Percentiles rank a stretch among this genome's conserved stretches.
These are phyloP conservation scores for Mortierella sp. DNA, from an alignment of 371 early-diverging fungal species.

Conservation along the genomic window DNA sequence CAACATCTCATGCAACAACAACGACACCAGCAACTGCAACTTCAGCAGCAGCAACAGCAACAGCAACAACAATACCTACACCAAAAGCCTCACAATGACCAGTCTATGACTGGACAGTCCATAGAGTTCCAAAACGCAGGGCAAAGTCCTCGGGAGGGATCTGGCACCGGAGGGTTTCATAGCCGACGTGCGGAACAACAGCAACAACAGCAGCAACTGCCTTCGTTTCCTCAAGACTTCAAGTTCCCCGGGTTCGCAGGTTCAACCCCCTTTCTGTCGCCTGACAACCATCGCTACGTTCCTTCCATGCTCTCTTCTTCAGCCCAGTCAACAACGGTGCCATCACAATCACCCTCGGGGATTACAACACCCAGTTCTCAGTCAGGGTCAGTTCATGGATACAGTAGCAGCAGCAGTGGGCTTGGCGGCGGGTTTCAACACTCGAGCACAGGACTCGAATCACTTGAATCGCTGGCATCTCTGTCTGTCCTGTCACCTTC, in stretches of 20 bases:
- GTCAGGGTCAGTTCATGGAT: no score
- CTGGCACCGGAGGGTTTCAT: not conserved
- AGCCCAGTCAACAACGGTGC: not conserved
- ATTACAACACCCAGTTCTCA: no score
- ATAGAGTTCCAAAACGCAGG: not conserved
- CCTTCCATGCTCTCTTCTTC: not conserved
- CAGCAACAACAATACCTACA: slow-evolving; percentile 10
- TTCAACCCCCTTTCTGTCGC: not conserved
- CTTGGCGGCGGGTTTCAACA: not conserved
- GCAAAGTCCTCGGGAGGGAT: not conserved
- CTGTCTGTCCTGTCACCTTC: slow-evolving; percentile 41
- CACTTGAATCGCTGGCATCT: slow-evolving; percentile 37
- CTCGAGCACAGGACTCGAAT: slow-evolving; percentile 18
- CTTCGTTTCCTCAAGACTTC: not conserved
- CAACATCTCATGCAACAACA: slow-evolving; percentile 1
- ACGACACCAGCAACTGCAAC: slow-evolving; percentile 18
- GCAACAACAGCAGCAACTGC: not conserved
- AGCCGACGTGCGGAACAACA: not conserved
- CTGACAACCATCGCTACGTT: not conserved
- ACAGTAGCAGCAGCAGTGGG: no score
- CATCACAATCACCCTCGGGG: not conserved
- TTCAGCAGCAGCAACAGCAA: slow-evolving; percentile 17
- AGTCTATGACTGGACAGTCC: not conserved
- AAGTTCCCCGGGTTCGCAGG: not conserved
- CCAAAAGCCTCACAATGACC: not conserved